Evolutionary conservation across 257 asterid genomes (phyloP), one percentile per base, ranked within the genome.

Genomic region (Echium plantagineum): DNA sequence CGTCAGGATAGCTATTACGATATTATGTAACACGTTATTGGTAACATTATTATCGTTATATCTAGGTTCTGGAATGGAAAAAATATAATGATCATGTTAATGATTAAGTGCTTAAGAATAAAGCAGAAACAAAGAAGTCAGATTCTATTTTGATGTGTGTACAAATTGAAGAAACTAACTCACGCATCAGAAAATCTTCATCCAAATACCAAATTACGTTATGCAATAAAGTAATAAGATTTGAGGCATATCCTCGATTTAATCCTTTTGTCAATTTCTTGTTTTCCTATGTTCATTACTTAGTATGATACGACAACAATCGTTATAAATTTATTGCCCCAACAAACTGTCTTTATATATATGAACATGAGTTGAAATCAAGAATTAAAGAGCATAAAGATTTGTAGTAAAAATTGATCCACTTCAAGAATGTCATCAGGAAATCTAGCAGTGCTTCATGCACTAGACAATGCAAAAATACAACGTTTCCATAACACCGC

Each of bases 401-500:
- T 28, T 28, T 6, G 32, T 1, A 28, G 32, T 28, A 28, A 28
- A 28, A 18, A 52, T 35, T 10, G 6, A 7, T 35, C 3, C 47
- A 35, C 3, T 35, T 35, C 13, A 5, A 35, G 47, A 21, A 70
- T 70, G 75, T 3, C 71, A 48, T 70, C 75, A 16, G 24, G 52
- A 63, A 64, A 65, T 31, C 66, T 65, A 21, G 62, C 60, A 0
- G 71, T 70, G 60, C 75, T 70, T 38, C 31, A 55, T 47, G 75
- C 75, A 7, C 67, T 70, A 1, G 75, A 70, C 22, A 13, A 63
- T 6, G 75, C 75, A 32, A 63, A 63, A 9, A 70, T 67, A 7
- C 75, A 70, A 32, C 32, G 68, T 52, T 70, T 65, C 66, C 75
- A 70, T 55, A 66, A 70, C 52, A 22, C 67, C 75, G n/a, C 15